Base-by-base conservation (phyloP, 306 rosid genomes). In the Hippophae tibetana region DNA sequence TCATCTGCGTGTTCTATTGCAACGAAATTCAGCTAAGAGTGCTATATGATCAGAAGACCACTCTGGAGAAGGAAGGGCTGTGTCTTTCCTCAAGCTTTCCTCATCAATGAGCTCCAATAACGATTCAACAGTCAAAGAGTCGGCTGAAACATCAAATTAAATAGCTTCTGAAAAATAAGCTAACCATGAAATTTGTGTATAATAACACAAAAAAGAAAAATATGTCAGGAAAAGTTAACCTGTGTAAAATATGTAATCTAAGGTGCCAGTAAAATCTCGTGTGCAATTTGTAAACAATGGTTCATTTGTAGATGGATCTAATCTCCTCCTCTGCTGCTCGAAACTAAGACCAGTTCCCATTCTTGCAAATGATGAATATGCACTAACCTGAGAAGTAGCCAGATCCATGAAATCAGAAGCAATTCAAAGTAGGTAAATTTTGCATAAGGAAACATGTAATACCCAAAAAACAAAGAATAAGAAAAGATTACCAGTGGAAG, bases 21-120 rank as follows among this genome's bases (percentile, higher is more conserved):
- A 88, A 58, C 89, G 99, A 48, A 92, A 88, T 73, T 84, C 96
- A 3, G 94, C 99, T 65, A 92, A 81, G 63, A 92, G 93, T 52
- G 99, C 99, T 63, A 86, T 84, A 69, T 92, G 99, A 86, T 92
- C 95, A 7, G 99, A 92, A 72, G 99, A 88, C 99, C 99, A 92
- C 75, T 84, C 95, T 38, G 96, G 99, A 51, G 99, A 92, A 74
- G 99, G 99, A 78, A 92, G 99, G n/a, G 96, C 99, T 25, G 99
- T 88, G 77, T 88, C 95, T 78, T 88, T 92, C 83, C 95, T 85
- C 81, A 92, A 84, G 74, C 90, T 84, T 65, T 86, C 95, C 82
- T 88, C 99, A 46, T 92, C 99, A 81, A 92, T 69, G 76, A 92
- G 86, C 84, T 92, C 99, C 84, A 92, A 75, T 42, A 92, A 81